phyloP scores from a whole-genome alignment of 2,329 filamentous ascomycete genomes.

The Bretziella fagacearum region DNA sequence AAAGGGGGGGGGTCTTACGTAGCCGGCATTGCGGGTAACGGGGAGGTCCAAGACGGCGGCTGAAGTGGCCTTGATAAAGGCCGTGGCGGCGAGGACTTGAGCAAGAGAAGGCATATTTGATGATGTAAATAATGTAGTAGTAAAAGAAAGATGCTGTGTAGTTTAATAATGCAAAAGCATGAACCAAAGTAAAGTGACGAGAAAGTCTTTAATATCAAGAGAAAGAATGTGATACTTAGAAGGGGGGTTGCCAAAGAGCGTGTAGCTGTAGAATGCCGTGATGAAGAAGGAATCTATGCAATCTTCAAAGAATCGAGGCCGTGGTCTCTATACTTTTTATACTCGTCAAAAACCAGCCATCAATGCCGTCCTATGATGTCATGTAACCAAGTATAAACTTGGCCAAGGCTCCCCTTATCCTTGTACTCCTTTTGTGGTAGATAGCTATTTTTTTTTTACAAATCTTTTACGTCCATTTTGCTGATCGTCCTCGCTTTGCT shows the following conservation, averaged over 20 bases:
- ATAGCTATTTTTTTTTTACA: too few species aligned
- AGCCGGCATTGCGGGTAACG: constrained; percentile 11
- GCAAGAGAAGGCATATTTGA: constrained; percentile 11
- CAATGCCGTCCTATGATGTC: too few species aligned
- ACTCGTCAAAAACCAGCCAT: too few species aligned
- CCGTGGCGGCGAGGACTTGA: constrained; percentile 10
- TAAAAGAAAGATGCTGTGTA: neutral
- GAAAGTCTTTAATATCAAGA: neutral
- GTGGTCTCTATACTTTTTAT: too few species aligned
- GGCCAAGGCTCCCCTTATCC: too few species aligned
- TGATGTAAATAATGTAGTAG: neutral
- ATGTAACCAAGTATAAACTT: too few species aligned
- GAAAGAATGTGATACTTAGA: neutral
- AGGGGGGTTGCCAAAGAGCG: neutral
- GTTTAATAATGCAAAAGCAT: neutral
- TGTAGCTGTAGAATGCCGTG: neutral
- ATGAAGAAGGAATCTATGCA: too few species aligned
- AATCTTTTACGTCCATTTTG: too few species aligned
- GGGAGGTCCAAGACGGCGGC: constrained; percentile 13
- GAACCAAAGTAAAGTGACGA: neutral
- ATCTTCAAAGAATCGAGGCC: too few species aligned
- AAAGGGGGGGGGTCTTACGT: constrained; percentile 2
- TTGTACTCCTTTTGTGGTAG: too few species aligned
- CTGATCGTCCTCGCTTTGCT: too few species aligned
- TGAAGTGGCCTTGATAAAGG: constrained; percentile 5